Percentiles rank a stretch among this genome's conserved stretches.
phyloP scores from a whole-genome alignment of 345 rosid species.

The Salix suchowensis region DNA sequence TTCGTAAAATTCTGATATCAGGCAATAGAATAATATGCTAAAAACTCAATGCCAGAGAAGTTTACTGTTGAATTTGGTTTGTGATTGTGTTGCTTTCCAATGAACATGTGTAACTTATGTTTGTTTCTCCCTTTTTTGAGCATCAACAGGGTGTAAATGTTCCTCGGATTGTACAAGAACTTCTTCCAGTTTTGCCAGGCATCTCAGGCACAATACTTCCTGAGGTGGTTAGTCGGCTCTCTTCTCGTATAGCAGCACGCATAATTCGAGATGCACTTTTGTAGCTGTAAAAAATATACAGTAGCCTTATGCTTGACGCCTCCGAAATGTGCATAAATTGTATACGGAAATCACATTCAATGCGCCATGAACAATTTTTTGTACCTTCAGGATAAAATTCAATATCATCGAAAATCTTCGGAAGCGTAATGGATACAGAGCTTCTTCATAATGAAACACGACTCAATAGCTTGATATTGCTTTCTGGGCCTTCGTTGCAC shows the following conservation, averaged over 20 bases:
- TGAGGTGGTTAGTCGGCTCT: conserved; percentile 62
- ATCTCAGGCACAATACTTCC: conserved; percentile 70
- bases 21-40: not conserved
- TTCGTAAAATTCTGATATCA: not conserved
- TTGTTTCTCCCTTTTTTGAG: not conserved
- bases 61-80: not conserved
- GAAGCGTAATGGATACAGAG: no score
- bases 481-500: no score
- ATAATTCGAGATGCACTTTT: conserved; percentile 63
- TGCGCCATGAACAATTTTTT: not conserved
- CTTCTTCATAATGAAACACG: no score
- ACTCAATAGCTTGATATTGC: no score
- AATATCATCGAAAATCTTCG: not conserved
- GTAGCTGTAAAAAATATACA: conserved; percentile 14
- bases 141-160: conserved; percentile 47
- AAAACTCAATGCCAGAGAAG: not conserved
- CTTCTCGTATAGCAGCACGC: conserved; percentile 74
- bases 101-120: not conserved
- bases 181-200: conserved; percentile 81
- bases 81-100: not conserved
- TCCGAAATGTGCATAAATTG: conserved; percentile 1
- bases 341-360: not conserved
- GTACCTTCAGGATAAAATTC: not conserved
- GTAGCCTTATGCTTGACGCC: not conserved
- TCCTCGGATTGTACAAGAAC: conserved; percentile 47